Evolutionary conservation across 2,329 filamentous ascomycete genomes (phyloP), one percentile per base, ranked within the genome.

Genomic region (Onygenales sp.): DNA sequence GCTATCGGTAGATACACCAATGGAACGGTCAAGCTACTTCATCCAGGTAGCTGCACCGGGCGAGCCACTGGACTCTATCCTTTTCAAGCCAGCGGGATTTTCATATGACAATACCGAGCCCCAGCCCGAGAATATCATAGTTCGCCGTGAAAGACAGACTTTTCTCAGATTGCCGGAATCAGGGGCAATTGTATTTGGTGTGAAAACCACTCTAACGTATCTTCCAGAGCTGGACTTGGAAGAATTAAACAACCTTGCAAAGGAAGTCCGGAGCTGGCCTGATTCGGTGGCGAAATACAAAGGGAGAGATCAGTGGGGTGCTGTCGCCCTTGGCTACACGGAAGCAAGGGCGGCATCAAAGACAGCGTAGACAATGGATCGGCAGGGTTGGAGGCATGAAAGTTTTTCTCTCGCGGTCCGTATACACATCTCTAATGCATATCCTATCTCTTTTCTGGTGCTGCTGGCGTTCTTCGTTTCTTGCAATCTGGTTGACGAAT

Each of bases 11-110:
- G 64, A 61, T 14, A 68, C 68, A 0, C 67, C 70, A 34, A 77
- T 78, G 74, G 74, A 78, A 57, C 72, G 75, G 40, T 71, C 67
- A 37, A 75, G 74, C 54, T 72, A 74, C 55, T 79, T 79, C 55
- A 65, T 80, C 42, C 77, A 80, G 63, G 71, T 75, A 8, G 70
- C 67, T 21, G 63, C 65, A 2, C 60, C 68, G 32, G 58, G 64
- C 31, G 64, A 69, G 43, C 58, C 65, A 36, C 62, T 74, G 21
- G 62, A 68, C 1, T 64, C 74, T 2, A 69, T 73, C 10, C 70
- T 80, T 39, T 75, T 75, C 55, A 71, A 75, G 14, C 70, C 70
- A 5, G 69, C 68, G 2, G 68, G 63, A 0, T 60, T 73, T 17
- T 69, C 69, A 8, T 67, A 71, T 42, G 58, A 73, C 59, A 56